These are phyloP conservation scores for Peronospora destructor DNA, from an alignment of 352 stramenopile genomes.

Conservation along the genomic window DNA sequence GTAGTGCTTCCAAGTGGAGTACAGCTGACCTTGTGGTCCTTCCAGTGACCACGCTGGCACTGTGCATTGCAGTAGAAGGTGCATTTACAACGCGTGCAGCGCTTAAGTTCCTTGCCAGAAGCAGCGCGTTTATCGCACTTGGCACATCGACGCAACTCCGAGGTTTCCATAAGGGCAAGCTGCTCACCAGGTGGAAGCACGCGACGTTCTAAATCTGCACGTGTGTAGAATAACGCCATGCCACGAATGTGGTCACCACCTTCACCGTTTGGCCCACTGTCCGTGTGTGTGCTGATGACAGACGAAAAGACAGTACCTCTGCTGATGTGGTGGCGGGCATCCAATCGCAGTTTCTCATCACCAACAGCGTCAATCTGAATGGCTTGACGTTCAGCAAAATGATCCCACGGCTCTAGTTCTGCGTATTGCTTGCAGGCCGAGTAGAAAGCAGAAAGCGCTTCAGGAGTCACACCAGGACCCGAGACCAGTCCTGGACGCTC, in stretches of 20 bases:
- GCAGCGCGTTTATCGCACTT: constrained; percentile 73
- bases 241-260: constrained; percentile 59
- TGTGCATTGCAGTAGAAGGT: constrained; percentile 74
- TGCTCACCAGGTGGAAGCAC: constrained; percentile 60
- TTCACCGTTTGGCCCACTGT: constrained; percentile 16
- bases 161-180: constrained; percentile 68
- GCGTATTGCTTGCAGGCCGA: constrained; percentile 58
- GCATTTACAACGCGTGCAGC: constrained; percentile 80
- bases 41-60: constrained; percentile 75
- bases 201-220: constrained; percentile 62
- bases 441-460: constrained; percentile 58
- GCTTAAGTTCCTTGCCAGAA: constrained; percentile 52
- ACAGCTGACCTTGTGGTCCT: constrained; percentile 80
- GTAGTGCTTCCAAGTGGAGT: constrained; percentile 31
- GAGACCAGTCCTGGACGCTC: constrained; percentile 58
- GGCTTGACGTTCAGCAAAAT: constrained; percentile 63
- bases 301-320: constrained; percentile 66
- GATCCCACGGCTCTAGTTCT: constrained; percentile 57
- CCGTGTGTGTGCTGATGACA: constrained; percentile 54
- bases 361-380: constrained; percentile 68
- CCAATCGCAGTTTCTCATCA: constrained; percentile 52
- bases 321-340: constrained; percentile 49
- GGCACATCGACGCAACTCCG: constrained; percentile 57
- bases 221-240: constrained; percentile 75
- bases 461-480: constrained; percentile 43